phyloP scores from a whole-genome alignment of 345 rosid species.

The Clarkia xantiana region DNA sequence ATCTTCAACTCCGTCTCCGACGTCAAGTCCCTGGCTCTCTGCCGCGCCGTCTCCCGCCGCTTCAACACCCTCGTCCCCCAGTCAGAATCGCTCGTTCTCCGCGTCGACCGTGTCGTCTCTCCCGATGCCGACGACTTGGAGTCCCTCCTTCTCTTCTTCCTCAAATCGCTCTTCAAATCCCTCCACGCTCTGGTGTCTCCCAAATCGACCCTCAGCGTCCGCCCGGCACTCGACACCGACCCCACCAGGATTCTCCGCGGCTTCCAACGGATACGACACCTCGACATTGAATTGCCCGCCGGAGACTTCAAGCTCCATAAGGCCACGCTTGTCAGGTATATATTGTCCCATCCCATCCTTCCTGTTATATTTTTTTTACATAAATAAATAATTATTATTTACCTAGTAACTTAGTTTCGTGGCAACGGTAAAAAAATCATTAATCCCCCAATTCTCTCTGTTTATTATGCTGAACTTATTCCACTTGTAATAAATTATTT shows the following conservation, averaged over 20 bases:
- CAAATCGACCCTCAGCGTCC: background rate
- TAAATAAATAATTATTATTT: no score
- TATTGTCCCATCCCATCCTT: background rate
- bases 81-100: slow-evolving; percentile 26
- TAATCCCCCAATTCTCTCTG: no score
- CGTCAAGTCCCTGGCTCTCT: slow-evolving; percentile 27
- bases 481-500: no score
- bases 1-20: slow-evolving; percentile 35
- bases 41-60: slow-evolving; percentile 36
- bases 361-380: background rate
- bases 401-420: no score
- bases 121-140: slow-evolving; percentile 10
- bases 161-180: slow-evolving; percentile 15
- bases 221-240: background rate
- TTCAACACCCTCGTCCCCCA: slow-evolving; percentile 34
- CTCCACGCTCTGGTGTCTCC: slow-evolving; percentile 11
- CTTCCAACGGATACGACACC: slow-evolving; percentile 22
- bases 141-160: slow-evolving; percentile 11
- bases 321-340: slow-evolving; percentile 13
- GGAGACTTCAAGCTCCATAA: slow-evolving; percentile 22
- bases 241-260: slow-evolving; percentile 24
- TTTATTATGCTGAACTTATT: no score
- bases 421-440: no score
- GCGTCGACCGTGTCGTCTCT: slow-evolving; percentile 37
- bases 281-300: slow-evolving; percentile 29